Conservation (phyloP, 2,329 filamentous ascomycete species). For the Aspergillus flavus region DNA sequence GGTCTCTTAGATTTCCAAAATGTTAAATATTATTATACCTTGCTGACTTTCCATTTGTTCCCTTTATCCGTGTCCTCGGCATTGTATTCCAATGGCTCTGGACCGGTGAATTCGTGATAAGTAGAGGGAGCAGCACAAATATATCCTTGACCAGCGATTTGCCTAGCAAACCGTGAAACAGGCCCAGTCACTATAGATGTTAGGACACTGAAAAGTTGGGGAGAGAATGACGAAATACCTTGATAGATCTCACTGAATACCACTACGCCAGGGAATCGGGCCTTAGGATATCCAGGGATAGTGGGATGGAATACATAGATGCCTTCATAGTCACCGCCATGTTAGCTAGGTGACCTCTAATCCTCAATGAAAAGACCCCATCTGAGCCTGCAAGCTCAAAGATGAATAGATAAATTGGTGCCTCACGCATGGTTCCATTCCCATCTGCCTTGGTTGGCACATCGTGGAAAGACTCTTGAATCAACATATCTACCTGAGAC, state of each 20-base stretch:
- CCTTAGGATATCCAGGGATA: slow-evolving; percentile 82
- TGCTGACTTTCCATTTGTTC: slow-evolving; percentile 82
- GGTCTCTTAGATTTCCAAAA: background rate
- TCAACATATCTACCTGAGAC: slow-evolving; percentile 31
- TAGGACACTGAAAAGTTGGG: background rate
- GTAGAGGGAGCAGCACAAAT: slow-evolving; percentile 88
- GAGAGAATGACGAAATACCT: slow-evolving; percentile 57
- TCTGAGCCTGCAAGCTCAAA: background rate
- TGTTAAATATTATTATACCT: slow-evolving; percentile 51
- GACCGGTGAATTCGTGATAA: slow-evolving; percentile 90
- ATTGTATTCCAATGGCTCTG: slow-evolving; percentile 82
- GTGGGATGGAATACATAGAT: slow-evolving; percentile 87
- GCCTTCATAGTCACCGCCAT: slow-evolving; percentile 53
- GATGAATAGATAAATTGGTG: background rate
- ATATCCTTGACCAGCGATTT: slow-evolving; percentile 90
- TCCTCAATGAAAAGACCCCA: background rate
- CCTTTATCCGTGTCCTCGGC: slow-evolving; percentile 83
- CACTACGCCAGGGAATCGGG: slow-evolving; percentile 84
- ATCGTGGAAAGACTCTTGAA: slow-evolving; percentile 40
- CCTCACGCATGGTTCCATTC: slow-evolving; percentile 41
- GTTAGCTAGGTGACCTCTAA: slow-evolving; percentile 6
- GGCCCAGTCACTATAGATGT: slow-evolving; percentile 74
- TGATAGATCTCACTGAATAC: slow-evolving; percentile 96
- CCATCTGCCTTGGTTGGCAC: slow-evolving; percentile 43
- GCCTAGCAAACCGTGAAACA: slow-evolving; percentile 83